phyloP scores from a whole-genome alignment of 441 rosid genomes.

The Omphalea diandra region DNA sequence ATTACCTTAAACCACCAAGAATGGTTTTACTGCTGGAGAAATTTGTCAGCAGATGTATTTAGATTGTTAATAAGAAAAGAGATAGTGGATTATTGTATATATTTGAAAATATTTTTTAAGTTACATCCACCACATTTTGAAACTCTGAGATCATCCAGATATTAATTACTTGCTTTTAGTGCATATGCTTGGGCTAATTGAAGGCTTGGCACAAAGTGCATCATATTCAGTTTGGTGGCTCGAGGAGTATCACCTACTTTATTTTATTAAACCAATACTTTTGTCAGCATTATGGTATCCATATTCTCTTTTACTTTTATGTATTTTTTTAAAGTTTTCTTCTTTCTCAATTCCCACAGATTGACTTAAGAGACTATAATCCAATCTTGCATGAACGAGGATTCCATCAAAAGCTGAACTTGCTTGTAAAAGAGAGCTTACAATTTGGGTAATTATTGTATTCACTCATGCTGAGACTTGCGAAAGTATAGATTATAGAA shows the following conservation, averaged over 20 bases:
- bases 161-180: neutral
- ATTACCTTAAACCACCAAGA: neutral
- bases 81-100: neutral
- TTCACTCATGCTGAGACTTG: slow-evolving; percentile 17
- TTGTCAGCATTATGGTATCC: neutral
- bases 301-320: neutral
- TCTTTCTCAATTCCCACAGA: slow-evolving; percentile 39
- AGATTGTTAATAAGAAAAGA: neutral
- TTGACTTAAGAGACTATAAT: slow-evolving; percentile 67
- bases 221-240: neutral
- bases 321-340: slow-evolving; percentile 4
- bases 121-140: neutral
- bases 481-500: no score
- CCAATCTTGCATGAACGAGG: slow-evolving; percentile 79
- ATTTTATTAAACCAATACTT: neutral
- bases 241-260: neutral
- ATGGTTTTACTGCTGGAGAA: neutral
- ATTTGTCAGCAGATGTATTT: slow-evolving; percentile 3
- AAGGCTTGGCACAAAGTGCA: neutral
- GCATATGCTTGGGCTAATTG: slow-evolving; percentile 3
- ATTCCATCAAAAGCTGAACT: slow-evolving; percentile 72
- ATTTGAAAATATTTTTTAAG: neutral
- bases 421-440: slow-evolving; percentile 69
- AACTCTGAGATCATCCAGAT: neutral
- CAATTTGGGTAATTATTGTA: slow-evolving; percentile 59